These are phyloP conservation scores for Pelargonium australe DNA, from an alignment of 441 rosid species.

Conservation along the genomic window DNA sequence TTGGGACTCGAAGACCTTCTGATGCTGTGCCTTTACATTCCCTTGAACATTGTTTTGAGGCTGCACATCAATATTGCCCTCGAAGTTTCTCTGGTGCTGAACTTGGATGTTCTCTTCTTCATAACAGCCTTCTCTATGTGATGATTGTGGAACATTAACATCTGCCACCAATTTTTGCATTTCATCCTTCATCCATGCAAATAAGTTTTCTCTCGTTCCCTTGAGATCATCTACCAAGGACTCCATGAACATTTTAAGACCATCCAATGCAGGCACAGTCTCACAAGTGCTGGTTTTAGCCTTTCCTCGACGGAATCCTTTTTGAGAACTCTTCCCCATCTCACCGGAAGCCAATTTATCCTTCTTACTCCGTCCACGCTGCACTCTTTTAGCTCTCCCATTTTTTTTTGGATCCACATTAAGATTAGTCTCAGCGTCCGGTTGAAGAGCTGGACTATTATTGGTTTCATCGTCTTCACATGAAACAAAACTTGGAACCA, in stretches of 20 bases:
- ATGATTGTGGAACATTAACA: constrained; percentile 18
- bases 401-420: constrained; percentile 14
- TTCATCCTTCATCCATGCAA: constrained; percentile 53
- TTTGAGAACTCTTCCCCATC: constrained; percentile 20
- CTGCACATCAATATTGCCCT: not conserved
- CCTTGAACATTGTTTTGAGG: constrained; percentile 15
- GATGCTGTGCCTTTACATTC: constrained; percentile 20
- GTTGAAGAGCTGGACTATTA: constrained; percentile 23
- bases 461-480: constrained; percentile 28
- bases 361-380: constrained; percentile 21
- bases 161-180: constrained; percentile 35
- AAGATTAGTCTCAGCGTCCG: constrained; percentile 21
- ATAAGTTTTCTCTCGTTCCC: constrained; percentile 36
- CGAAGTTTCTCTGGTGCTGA: too few species aligned
- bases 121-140: constrained; percentile 19
- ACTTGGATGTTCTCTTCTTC: constrained; percentile 20
- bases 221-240: constrained; percentile 49
- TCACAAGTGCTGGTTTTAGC: constrained; percentile 24
- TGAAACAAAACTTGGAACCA: constrained; percentile 22
- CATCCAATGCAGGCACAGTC: constrained; percentile 28
- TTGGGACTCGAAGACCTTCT: constrained; percentile 18
- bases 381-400: constrained; percentile 28
- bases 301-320: constrained; percentile 21
- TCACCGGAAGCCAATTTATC: constrained; percentile 9
- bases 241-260: constrained; percentile 34